Evolutionary conservation across 1,284 basidiomycete genomes (phyloP).

Genomic region (Bondarzewia mesenterica): DNA sequence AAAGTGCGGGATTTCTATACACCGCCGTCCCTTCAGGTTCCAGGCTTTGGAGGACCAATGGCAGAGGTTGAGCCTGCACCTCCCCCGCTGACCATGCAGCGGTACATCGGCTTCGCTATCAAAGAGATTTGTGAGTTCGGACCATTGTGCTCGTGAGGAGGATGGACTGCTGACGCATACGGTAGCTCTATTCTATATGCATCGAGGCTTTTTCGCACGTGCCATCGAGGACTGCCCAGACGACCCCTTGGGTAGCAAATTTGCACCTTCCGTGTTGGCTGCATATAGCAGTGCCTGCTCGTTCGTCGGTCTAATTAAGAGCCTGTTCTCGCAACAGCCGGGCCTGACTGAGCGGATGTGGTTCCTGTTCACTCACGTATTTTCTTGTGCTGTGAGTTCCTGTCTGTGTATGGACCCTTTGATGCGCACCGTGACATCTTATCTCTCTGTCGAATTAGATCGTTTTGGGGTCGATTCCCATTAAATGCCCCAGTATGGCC

Average conservation of each 20-base stretch:
- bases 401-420: background rate
- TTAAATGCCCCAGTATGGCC: slow-evolving; percentile 49
- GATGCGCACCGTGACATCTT: background rate
- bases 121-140: slow-evolving; percentile 50
- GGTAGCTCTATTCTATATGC: slow-evolving; percentile 61
- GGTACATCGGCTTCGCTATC: slow-evolving; percentile 55
- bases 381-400: slow-evolving; percentile 58
- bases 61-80: slow-evolving; percentile 33
- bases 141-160: background rate
- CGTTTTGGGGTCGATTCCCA: slow-evolving; percentile 58
- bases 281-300: slow-evolving; percentile 59
- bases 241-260: slow-evolving; percentile 63
- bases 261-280: slow-evolving; percentile 57
- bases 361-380: slow-evolving; percentile 67
- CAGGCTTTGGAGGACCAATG: slow-evolving; percentile 50
- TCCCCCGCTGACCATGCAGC: slow-evolving; percentile 53
- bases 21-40: slow-evolving; percentile 57
- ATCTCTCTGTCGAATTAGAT: slow-evolving; percentile 34
- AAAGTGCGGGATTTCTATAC: slow-evolving; percentile 53
- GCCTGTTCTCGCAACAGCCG: slow-evolving; percentile 56
- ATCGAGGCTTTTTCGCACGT: slow-evolving; percentile 64
- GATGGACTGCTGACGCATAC: background rate
- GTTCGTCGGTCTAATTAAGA: slow-evolving; percentile 57
- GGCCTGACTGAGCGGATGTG: slow-evolving; percentile 61
- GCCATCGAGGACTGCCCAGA: slow-evolving; percentile 52